These are phyloP conservation scores for Phytophthora capsici DNA, from an alignment of 352 stramenopile genomes.

Conservation along the genomic window DNA sequence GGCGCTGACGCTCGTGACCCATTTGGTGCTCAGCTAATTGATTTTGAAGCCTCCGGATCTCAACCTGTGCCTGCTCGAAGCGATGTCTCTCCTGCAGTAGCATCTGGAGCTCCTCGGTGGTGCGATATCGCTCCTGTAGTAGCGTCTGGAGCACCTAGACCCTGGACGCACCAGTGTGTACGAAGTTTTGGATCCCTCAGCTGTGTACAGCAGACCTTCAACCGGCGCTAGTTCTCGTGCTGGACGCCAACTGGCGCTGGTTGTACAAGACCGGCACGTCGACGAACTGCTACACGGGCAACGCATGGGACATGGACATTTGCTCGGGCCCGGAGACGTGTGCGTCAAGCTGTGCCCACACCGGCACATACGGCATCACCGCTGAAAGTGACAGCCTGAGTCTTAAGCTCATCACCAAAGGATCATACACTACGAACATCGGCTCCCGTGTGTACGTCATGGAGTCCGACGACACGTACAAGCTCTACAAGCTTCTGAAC, in stretches of 20 bases:
- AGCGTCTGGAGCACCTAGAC: too few species aligned
- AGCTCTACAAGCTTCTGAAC: slow-evolving; percentile 58
- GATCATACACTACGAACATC: slow-evolving; percentile 59
- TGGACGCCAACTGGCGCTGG: slow-evolving; percentile 73
- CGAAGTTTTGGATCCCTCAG: slow-evolving; percentile 65
- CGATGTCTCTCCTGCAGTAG: too few species aligned
- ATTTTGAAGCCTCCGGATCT: too few species aligned
- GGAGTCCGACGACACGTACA: slow-evolving; percentile 43
- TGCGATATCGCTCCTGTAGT: too few species aligned
- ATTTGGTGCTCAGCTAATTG: too few species aligned
- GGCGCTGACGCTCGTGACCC: too few species aligned
- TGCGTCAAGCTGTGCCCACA: slow-evolving; percentile 49
- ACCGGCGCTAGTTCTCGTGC: slow-evolving; percentile 40
- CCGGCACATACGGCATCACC: slow-evolving; percentile 55
- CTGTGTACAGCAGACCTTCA: slow-evolving; percentile 25
- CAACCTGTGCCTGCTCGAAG: too few species aligned
- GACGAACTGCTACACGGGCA: slow-evolving; percentile 67
- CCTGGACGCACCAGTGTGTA: slow-evolving; percentile 48
- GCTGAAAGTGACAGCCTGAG: slow-evolving; percentile 31
- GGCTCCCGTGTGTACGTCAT: slow-evolving; percentile 66
- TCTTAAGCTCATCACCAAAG: slow-evolving; percentile 57
- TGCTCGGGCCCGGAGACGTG: slow-evolving; percentile 55
- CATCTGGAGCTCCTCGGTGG: too few species aligned
- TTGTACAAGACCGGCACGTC: slow-evolving; percentile 57
- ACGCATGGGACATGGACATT: slow-evolving; percentile 46